These are phyloP conservation scores for Rhizopogon vesiculosus DNA, from an alignment of 768 basidiomycete species.

Conservation along the genomic window DNA sequence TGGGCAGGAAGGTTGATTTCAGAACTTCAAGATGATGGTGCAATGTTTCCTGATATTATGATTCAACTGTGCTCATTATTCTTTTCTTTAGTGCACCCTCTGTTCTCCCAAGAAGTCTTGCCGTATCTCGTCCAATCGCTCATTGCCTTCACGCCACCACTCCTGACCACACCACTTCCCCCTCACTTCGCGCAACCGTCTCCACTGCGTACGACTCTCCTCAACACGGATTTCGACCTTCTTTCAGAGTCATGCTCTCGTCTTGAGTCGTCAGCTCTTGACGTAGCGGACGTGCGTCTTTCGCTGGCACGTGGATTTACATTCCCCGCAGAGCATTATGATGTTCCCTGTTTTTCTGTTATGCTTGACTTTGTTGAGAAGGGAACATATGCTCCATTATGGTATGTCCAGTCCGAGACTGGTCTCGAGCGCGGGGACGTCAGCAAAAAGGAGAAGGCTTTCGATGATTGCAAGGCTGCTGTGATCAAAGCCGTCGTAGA, in stretches of 20 bases:
- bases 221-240: constrained; percentile 64
- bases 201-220: constrained; percentile 39
- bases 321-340: constrained; percentile 52
- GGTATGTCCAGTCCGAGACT: constrained; percentile 40
- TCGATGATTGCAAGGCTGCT: constrained; percentile 81
- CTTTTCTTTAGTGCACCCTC: constrained; percentile 38
- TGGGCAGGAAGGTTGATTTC: constrained; percentile 80
- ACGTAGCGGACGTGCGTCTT: constrained; percentile 71
- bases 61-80: not conserved
- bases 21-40: constrained; percentile 70
- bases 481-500: constrained; percentile 85
- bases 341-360: constrained; percentile 52
- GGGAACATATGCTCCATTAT: constrained; percentile 63
- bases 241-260: constrained; percentile 72
- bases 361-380: constrained; percentile 74
- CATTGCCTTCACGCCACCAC: constrained; percentile 55
- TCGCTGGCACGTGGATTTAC: constrained; percentile 64
- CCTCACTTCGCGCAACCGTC: constrained; percentile 35
- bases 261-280: constrained; percentile 73
- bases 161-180: constrained; percentile 31
- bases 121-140: constrained; percentile 59
- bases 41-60: not conserved
- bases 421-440: constrained; percentile 35
- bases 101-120: constrained; percentile 60
- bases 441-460: constrained; percentile 64